These are phyloP conservation scores for Beta macrorhiza DNA, from an alignment of 179 eudicot genomes.

Conservation along the genomic window DNA sequence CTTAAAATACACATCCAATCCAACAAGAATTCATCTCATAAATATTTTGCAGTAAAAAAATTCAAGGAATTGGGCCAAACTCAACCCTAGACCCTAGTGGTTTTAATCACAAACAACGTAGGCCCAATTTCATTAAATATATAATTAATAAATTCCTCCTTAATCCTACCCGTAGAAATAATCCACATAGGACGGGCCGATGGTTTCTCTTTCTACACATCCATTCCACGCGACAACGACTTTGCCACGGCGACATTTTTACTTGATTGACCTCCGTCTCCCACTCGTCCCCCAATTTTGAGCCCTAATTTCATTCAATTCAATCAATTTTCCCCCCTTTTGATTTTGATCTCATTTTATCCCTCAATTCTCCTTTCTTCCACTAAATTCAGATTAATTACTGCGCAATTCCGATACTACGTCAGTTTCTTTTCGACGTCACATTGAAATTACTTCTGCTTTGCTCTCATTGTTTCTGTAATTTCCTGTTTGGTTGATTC, in stretches of 20 bases:
- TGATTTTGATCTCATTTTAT: neutral
- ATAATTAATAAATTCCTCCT: too few species aligned
- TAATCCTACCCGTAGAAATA: neutral
- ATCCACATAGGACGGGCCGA: constrained; percentile 11
- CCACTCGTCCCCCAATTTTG: neutral
- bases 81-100: too few species aligned
- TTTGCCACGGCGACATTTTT: constrained; percentile 33
- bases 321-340: constrained; percentile 7
- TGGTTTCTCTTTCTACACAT: neutral
- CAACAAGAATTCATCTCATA: too few species aligned
- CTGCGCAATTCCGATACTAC: neutral
- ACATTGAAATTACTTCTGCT: neutral
- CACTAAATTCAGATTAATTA: constrained; percentile 2
- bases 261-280: constrained; percentile 24
- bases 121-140: too few species aligned
- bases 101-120: too few species aligned
- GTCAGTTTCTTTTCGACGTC: neutral
- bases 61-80: too few species aligned
- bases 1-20: too few species aligned
- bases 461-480: neutral
- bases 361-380: constrained; percentile 5
- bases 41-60: too few species aligned
- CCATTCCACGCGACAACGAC: constrained; percentile 31
- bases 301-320: constrained; percentile 30
- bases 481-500: neutral